A percentile compares a stretch with the other conserved stretches of the same genome.
phyloP scores from a whole-genome alignment of 2,329 filamentous ascomycete species.

The Nothophaeocryptopus gaeumannii region DNA sequence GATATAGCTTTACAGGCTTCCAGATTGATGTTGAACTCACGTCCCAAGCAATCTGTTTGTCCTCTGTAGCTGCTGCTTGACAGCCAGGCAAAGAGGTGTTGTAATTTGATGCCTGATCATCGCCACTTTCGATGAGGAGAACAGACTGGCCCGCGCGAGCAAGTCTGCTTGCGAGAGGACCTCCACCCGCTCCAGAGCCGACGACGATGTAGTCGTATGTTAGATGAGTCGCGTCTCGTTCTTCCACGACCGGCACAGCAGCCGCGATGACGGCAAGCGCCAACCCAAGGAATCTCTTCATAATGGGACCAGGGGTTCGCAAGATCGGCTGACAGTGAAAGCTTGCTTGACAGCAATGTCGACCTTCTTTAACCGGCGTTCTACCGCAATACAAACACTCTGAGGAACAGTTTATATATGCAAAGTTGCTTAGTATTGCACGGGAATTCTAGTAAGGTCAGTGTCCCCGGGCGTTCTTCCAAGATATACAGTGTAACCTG shows the following conservation, averaged over 20 bases:
- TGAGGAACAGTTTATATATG: too few species aligned
- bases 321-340: too few species aligned
- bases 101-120: constrained; percentile 52
- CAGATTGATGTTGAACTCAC: constrained; percentile 39
- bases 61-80: constrained; percentile 15
- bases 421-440: too few species aligned
- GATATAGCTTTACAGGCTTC: too few species aligned
- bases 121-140: constrained; percentile 60
- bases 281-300: constrained; percentile 5
- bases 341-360: too few species aligned
- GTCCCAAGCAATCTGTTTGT: constrained; percentile 17
- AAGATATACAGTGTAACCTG: neutral
- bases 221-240: constrained; percentile 2
- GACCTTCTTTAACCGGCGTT: too few species aligned
- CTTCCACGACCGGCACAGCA: constrained; percentile 11
- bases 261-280: constrained; percentile 6
- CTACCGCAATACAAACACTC: too few species aligned
- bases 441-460: too few species aligned
- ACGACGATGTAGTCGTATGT: constrained; percentile 57
- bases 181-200: constrained; percentile 59
- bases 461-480: too few species aligned
- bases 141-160: constrained; percentile 57
- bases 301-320: too few species aligned
- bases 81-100: constrained; percentile 56
- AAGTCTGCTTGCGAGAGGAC: constrained; percentile 56